These are phyloP conservation scores for Verruconis gallopava DNA, from an alignment of 2,329 filamentous ascomycete genomes.

Conservation along the genomic window DNA sequence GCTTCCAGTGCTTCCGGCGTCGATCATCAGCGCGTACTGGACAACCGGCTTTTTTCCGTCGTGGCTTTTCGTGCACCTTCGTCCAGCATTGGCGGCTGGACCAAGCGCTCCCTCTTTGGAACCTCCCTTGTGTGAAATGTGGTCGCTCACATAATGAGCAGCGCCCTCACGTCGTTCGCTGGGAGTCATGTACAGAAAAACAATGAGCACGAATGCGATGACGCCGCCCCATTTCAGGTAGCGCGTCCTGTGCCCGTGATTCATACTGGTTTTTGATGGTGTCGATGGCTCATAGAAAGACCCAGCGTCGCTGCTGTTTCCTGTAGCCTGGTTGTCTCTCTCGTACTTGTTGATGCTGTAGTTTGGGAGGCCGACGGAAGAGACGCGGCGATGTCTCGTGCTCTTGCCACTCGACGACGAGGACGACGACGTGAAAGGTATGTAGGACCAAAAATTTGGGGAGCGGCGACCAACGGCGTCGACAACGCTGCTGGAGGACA, in stretches of 20 bases:
- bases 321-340: constrained; percentile 33
- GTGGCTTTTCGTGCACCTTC: constrained; percentile 69
- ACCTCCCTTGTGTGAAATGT: neutral
- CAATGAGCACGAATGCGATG: constrained; percentile 42
- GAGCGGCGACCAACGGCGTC: neutral
- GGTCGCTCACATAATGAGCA: constrained; percentile 8
- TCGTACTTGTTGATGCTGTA: constrained; percentile 26
- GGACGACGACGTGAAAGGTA: constrained; percentile 31
- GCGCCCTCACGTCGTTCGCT: constrained; percentile 13
- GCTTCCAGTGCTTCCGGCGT: constrained; percentile 93
- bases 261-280: constrained; percentile 35
- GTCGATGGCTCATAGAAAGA: neutral
- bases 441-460: constrained; percentile 37
- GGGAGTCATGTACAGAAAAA: constrained; percentile 45
- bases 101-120: neutral
- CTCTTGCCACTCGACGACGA: constrained; percentile 23
- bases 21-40: constrained; percentile 97
- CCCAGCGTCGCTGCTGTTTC: constrained; percentile 14
- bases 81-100: constrained; percentile 45
- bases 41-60: constrained; percentile 85
- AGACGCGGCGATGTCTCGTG: constrained; percentile 28
- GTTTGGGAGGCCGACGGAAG: constrained; percentile 38
- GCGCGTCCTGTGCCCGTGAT: constrained; percentile 46
- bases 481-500: no score
- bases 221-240: constrained; percentile 51